These are phyloP conservation scores for Tanacetum coccineum DNA, from an alignment of 129 eudicot genomes.

Conservation along the genomic window DNA sequence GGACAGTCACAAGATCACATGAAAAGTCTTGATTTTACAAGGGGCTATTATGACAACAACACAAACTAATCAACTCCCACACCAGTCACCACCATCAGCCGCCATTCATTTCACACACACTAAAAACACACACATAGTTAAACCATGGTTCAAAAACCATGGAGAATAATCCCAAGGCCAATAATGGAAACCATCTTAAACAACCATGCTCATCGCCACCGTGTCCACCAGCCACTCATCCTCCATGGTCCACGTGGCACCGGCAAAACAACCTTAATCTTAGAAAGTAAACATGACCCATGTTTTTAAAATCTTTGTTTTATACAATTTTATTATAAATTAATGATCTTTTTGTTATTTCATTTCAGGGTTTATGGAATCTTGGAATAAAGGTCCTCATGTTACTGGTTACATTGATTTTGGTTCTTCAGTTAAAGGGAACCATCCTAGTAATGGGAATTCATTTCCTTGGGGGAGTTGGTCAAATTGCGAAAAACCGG, in stretches of 20 bases:
- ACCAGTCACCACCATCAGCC: background rate
- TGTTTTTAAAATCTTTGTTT: background rate
- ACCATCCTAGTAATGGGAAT: conserved; percentile 66
- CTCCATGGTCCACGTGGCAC: conserved; percentile 97
- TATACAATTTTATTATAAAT: background rate
- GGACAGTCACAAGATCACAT: too few relatives aligned
- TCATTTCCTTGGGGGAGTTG: conserved; percentile 89
- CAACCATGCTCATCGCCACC: conserved; percentile 85
- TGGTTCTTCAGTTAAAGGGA: conserved; percentile 49
- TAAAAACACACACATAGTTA: conserved; percentile 1
- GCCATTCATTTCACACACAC: background rate
- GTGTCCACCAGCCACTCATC: conserved; percentile 85
- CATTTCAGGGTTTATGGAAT: conserved; percentile 59
- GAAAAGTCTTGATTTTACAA: too few relatives aligned
- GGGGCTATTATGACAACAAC: background rate
- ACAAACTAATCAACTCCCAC: background rate
- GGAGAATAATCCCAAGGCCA: conserved; percentile 76
- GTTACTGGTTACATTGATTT: conserved; percentile 81
- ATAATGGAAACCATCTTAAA: conserved; percentile 77
- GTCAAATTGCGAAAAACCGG: conserved; percentile 57
- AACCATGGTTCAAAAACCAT: conserved; percentile 51
- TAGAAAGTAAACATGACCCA: conserved; percentile 48
- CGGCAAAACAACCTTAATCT: conserved; percentile 96
- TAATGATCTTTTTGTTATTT: background rate
- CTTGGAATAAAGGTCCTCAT: conserved; percentile 84